Percentiles rank a stretch among this genome's conserved stretches.
Evolutionary conservation across 148 eudicot species (phyloP).

Genomic region (Simmondsia chinensis): DNA sequence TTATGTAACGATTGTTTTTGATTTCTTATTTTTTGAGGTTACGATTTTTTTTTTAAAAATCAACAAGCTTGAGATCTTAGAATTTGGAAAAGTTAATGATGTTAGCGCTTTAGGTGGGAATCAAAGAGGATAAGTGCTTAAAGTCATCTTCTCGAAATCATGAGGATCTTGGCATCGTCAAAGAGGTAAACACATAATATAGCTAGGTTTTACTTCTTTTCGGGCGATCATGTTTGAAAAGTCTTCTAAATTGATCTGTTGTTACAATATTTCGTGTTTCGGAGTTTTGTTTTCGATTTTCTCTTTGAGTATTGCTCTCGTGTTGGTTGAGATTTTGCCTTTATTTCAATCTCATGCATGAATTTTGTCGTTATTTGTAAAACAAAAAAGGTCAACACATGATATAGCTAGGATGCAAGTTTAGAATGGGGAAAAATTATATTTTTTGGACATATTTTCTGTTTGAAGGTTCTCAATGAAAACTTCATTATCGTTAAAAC

Average conservation of each 20-base stretch:
- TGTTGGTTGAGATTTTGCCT: too few species aligned
- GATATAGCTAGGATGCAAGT: too few species aligned
- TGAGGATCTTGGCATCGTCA: constrained; percentile 1
- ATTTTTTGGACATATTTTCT: too few species aligned
- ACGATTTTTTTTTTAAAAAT: neutral
- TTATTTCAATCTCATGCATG: too few species aligned
- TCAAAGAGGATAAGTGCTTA: constrained; percentile 10
- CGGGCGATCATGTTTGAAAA: neutral
- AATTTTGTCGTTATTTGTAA: too few species aligned
- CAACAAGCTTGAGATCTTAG: neutral
- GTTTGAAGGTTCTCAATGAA: too few species aligned
- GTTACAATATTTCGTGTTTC: neutral
- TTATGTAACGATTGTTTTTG: too few species aligned
- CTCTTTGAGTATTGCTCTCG: too few species aligned
- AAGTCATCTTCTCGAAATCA: constrained; percentile 15
- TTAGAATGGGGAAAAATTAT: too few species aligned
- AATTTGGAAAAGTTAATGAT: neutral
- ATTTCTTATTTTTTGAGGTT: neutral
- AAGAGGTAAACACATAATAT: constrained; percentile 16
- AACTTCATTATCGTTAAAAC: too few species aligned
- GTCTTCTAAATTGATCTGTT: neutral
- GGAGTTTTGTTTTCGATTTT: too few species aligned
- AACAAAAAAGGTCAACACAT: too few species aligned
- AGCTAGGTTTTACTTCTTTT: neutral
- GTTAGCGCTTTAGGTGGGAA: constrained; percentile 6